phyloP scores from a whole-genome alignment of 2,329 filamentous ascomycete genomes.

The Trichoderma koningii region DNA sequence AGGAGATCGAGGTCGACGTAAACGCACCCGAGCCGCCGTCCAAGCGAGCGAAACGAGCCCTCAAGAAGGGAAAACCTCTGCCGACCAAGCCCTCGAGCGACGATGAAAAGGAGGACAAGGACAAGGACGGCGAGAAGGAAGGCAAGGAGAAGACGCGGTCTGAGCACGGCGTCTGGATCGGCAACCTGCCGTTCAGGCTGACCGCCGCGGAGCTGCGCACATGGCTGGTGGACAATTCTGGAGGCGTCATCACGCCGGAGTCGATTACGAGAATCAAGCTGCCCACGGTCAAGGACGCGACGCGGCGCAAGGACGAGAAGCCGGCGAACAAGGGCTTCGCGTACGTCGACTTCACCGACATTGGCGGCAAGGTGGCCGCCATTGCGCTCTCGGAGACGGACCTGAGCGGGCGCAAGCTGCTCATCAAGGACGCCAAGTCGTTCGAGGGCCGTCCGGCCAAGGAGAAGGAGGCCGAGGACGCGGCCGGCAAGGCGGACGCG shows the following conservation, averaged over 20 bases:
- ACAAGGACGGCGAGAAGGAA: conserved; percentile 44
- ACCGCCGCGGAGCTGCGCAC: conserved; percentile 73
- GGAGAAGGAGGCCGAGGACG: conserved; percentile 44
- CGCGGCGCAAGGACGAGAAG: conserved; percentile 39
- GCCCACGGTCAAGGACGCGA: conserved; percentile 61
- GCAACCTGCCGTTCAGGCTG: conserved; percentile 84
- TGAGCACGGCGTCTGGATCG: conserved; percentile 89
- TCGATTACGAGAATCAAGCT: conserved; percentile 85
- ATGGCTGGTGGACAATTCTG: conserved; percentile 76
- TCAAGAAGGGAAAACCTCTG: conserved; percentile 77
- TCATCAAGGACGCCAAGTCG: conserved; percentile 90
- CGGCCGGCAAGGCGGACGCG: conserved; percentile 36
- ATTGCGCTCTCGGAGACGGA: conserved; percentile 84
- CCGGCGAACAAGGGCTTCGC: conserved; percentile 86
- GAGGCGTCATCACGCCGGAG: conserved; percentile 64
- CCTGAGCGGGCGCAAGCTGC: conserved; percentile 71
- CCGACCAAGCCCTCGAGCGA: conserved; percentile 47
- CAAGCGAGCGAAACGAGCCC: conserved; percentile 85
- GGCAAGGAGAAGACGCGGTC: conserved; percentile 62
- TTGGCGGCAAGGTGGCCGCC: conserved; percentile 71
- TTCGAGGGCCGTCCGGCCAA: conserved; percentile 88
- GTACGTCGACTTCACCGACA: conserved; percentile 85
- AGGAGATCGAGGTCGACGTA: conserved; percentile 88
- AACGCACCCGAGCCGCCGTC: conserved; percentile 89
- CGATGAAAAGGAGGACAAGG: conserved; percentile 41